phyloP scores from a whole-genome alignment of 2,329 filamentous ascomycete species.

The Talaromyces sp. region DNA sequence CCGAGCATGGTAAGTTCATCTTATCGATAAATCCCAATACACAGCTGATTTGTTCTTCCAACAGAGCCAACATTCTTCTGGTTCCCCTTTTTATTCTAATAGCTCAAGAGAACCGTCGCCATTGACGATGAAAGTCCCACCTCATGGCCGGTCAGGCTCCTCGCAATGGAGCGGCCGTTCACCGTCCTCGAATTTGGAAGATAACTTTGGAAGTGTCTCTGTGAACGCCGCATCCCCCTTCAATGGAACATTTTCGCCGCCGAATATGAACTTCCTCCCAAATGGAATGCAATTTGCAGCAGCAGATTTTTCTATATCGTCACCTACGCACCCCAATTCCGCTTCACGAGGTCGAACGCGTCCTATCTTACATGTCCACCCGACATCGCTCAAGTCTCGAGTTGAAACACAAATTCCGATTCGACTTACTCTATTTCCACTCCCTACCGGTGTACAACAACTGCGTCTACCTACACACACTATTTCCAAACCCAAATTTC shows the following conservation, averaged over 20 bases:
- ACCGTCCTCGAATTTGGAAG: conserved; percentile 40
- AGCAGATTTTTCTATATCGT: conserved; percentile 9
- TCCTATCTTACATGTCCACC: conserved; percentile 55
- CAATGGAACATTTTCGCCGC: conserved; percentile 28
- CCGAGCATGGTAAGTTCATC: conserved; percentile 25
- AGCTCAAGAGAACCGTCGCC: conserved; percentile 34
- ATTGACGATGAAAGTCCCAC: conserved; percentile 23
- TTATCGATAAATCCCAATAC: conserved; percentile 6
- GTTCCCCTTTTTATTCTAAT: conserved; percentile 29
- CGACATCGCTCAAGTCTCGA: conserved; percentile 73
- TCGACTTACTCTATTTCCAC: conserved; percentile 68
- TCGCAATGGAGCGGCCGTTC: conserved; percentile 38
- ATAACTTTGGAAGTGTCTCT: conserved; percentile 41
- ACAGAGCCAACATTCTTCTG: conserved; percentile 20
- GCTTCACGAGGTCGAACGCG: conserved; percentile 25
- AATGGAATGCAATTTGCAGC: conserved; percentile 35
- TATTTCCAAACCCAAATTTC: conserved; percentile 88
- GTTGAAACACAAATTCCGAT: conserved; percentile 97
- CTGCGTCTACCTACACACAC: conserved; percentile 84
- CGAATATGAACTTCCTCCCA: conserved; percentile 31
- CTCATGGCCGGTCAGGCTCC: conserved; percentile 27
- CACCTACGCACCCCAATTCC: conserved; percentile 6
- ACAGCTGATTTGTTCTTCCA: conserved; percentile 1
- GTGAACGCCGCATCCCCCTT: conserved; percentile 41
- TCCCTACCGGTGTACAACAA: conserved; percentile 71